Conservation (phyloP, 1,284 basidiomycete species). For the Mycosarcoma mackinlayi region DNA sequence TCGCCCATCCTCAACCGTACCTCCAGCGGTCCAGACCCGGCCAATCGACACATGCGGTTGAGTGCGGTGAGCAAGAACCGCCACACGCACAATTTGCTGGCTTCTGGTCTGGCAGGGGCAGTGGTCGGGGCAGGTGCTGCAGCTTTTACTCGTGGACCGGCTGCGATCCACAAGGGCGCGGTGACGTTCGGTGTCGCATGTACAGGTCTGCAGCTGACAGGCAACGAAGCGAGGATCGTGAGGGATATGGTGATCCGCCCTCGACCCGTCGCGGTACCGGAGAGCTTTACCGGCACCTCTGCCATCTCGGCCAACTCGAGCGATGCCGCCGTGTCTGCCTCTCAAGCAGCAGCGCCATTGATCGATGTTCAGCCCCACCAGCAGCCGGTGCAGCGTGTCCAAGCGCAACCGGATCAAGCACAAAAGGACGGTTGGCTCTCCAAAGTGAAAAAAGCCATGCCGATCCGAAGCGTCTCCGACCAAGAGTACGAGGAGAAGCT, state of each 20-base stretch:
- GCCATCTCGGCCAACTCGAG: too few species aligned
- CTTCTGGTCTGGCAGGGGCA: conserved; percentile 37
- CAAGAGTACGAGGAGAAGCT: conserved; percentile 52
- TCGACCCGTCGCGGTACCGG: conserved; percentile 1
- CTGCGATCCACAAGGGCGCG: conserved; percentile 27
- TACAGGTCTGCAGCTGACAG: conserved; percentile 32
- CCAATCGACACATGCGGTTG: conserved; percentile 31
- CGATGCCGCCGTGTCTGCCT: conserved; percentile 9
- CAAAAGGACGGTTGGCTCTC: conserved; percentile 14
- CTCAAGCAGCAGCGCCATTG: conserved; percentile 11
- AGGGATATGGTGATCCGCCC: conserved; percentile 27
- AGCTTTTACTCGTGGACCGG: conserved; percentile 11
- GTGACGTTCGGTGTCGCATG: conserved; percentile 41
- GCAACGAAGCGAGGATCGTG: conserved; percentile 43
- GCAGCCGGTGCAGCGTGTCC: neutral
- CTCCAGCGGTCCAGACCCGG: conserved; percentile 32
- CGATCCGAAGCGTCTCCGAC: conserved; percentile 47
- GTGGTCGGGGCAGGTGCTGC: conserved; percentile 40
- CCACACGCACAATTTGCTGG: conserved; percentile 37
- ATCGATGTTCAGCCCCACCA: conserved; percentile 9
- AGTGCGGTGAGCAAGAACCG: conserved; percentile 13
- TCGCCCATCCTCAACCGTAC: conserved; percentile 38
- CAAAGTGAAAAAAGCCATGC: conserved; percentile 30
- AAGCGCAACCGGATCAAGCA: neutral
- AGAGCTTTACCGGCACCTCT: neutral